These are phyloP conservation scores for Roridomyces roridus DNA, from an alignment of 768 basidiomycete genomes.

Conservation along the genomic window DNA sequence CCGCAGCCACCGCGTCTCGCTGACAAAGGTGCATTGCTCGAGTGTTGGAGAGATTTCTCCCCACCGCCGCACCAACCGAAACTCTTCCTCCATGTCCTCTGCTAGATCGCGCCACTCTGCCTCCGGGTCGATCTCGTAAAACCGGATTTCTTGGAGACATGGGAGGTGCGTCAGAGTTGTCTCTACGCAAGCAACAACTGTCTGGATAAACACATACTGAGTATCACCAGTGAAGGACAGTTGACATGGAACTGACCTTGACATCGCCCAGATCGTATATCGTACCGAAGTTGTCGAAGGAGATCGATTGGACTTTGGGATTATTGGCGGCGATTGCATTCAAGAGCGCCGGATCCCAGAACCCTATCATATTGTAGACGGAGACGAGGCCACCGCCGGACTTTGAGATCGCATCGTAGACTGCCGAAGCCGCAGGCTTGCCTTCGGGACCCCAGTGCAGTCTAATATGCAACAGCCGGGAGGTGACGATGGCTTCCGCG, in stretches of 20 bases:
- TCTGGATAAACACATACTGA: too few species aligned
- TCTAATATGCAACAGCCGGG: not conserved
- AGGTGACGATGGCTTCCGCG: not conserved
- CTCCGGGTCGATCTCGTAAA: not conserved
- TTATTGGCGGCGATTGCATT: not conserved
- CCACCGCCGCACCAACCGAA: constrained; percentile 1
- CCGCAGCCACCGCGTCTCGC: constrained; percentile 4
- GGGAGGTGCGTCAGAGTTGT: not conserved
- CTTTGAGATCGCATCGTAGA: not conserved
- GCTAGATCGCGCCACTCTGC: not conserved
- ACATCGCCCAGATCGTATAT: not conserved
- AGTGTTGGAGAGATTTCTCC: not conserved
- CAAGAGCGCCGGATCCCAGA: not conserved
- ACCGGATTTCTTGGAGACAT: not conserved
- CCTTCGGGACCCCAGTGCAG: constrained; percentile 1
- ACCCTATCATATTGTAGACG: not conserved
- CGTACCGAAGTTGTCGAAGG: not conserved
- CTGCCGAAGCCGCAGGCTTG: not conserved
- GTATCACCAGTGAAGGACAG: not conserved
- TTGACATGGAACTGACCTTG: not conserved
- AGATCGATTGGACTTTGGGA: not conserved
- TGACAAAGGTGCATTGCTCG: not conserved
- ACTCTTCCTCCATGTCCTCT: not conserved
- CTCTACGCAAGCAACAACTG: not conserved
- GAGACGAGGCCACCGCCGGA: not conserved